These are phyloP conservation scores for Globisporangium nunn DNA, from an alignment of 352 stramenopile species.

Conservation along the genomic window DNA sequence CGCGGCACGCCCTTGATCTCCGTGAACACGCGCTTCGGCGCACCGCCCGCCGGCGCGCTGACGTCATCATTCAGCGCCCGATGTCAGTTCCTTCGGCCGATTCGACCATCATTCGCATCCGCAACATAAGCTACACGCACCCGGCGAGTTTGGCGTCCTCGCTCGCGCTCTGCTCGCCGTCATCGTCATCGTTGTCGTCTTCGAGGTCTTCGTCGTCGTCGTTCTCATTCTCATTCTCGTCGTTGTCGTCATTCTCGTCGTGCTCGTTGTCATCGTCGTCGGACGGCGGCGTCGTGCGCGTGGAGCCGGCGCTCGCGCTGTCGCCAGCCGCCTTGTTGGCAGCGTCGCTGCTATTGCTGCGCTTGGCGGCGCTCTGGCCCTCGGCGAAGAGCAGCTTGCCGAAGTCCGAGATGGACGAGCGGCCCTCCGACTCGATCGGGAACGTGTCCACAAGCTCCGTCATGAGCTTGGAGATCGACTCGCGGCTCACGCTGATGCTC, in stretches of 20 bases:
- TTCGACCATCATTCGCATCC: too few species aligned
- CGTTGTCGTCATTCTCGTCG: conserved; percentile 8
- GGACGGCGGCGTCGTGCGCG: background rate
- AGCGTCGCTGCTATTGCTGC: background rate
- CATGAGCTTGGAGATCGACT: conserved; percentile 85
- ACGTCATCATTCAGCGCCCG: background rate
- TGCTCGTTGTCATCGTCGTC: conserved; percentile 16
- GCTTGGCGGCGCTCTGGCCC: conserved; percentile 23
- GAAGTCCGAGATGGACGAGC: conserved; percentile 82
- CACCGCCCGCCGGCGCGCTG: conserved; percentile 4
- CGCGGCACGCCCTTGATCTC: conserved; percentile 80
- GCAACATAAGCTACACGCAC: background rate
- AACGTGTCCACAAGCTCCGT: conserved; percentile 77
- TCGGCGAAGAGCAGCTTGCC: conserved; percentile 83
- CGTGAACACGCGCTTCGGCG: conserved; percentile 73
- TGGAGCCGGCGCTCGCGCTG: conserved; percentile 3
- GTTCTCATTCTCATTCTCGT: conserved; percentile 9
- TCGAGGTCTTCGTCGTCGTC: conserved; percentile 8
- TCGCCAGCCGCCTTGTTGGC: conserved; percentile 1
- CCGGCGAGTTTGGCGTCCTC: conserved; percentile 16
- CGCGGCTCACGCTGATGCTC: conserved; percentile 73
- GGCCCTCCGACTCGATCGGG: conserved; percentile 66
- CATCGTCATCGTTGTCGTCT: conserved; percentile 12
- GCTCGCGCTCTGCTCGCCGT: conserved; percentile 3
- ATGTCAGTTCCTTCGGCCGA: too few species aligned